Conservation (phyloP, 768 basidiomycete genomes). For the Leccinum boreale region DNA sequence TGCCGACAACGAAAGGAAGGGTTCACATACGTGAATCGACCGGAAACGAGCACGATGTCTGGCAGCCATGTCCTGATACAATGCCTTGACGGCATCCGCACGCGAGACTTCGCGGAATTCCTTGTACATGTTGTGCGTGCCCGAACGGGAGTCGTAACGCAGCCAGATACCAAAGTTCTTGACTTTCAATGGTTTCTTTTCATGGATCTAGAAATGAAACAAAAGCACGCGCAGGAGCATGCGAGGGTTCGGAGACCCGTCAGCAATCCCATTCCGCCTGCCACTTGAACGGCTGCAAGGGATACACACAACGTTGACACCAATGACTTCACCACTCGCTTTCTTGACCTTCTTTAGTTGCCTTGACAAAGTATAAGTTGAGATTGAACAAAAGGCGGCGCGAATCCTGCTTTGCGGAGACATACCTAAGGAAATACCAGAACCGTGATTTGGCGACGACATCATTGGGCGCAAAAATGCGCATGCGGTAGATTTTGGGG, state of each 20-base stretch:
- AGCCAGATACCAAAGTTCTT: slow-evolving; percentile 99
- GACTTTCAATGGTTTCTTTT: slow-evolving; percentile 96
- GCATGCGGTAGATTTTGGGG: slow-evolving; percentile 99
- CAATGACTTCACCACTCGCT: slow-evolving; percentile 98
- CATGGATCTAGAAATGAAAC: slow-evolving; percentile 71
- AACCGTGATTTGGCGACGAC: slow-evolving; percentile 99
- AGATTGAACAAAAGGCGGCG: neutral
- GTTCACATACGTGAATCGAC: slow-evolving; percentile 82
- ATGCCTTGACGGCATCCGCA: slow-evolving; percentile 90
- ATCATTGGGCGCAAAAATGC: slow-evolving; percentile 98
- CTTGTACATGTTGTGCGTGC: slow-evolving; percentile 99
- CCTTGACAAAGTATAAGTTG: slow-evolving; percentile 37
- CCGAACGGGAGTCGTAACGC: slow-evolving; percentile 98
- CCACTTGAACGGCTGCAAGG: slow-evolving; percentile 78
- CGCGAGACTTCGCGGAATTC: slow-evolving; percentile 95
- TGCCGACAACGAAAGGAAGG: neutral
- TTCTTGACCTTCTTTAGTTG: slow-evolving; percentile 99
- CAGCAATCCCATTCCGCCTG: slow-evolving; percentile 74
- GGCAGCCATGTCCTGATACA: slow-evolving; percentile 99
- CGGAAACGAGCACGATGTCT: slow-evolving; percentile 99
- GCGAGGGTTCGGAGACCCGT: slow-evolving; percentile 27
- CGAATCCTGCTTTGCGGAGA: neutral
- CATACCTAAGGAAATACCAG: slow-evolving; percentile 98
- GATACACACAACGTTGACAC: slow-evolving; percentile 93
- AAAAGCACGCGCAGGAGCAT: slow-evolving; percentile 14